These are phyloP conservation scores for Lotus japonicus DNA, from an alignment of 306 rosid species.

Conservation along the genomic window DNA sequence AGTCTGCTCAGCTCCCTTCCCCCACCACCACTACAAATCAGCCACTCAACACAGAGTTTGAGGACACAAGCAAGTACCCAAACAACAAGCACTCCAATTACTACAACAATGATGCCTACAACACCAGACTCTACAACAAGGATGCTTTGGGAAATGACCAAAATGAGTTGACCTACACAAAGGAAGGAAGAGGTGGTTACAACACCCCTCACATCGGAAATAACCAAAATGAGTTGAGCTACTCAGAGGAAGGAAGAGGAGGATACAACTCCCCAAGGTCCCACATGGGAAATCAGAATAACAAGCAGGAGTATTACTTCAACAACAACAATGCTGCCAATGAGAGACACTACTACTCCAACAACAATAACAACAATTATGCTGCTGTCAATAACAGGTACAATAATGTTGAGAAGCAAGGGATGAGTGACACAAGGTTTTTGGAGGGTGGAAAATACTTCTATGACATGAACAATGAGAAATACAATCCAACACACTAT, in stretches of 20 bases:
- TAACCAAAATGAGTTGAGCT: background rate
- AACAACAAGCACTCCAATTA: constrained; percentile 19
- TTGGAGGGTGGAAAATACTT: constrained; percentile 64
- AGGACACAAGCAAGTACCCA: constrained; percentile 22
- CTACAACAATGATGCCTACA: constrained; percentile 24
- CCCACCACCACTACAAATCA: constrained; percentile 15
- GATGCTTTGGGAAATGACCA: constrained; percentile 19
- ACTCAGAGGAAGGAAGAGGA: too few relatives aligned
- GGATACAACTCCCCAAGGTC: constrained; percentile 24
- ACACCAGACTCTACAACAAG: constrained; percentile 24
- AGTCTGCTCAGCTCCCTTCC: constrained; percentile 45
- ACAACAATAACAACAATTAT: constrained; percentile 17
- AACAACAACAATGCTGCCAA: too few relatives aligned
- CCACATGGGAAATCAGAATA: too few relatives aligned
- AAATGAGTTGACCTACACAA: constrained; percentile 24
- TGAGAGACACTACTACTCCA: constrained; percentile 12
- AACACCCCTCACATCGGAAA: background rate
- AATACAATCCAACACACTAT: constrained; percentile 37
- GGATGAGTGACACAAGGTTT: constrained; percentile 92
- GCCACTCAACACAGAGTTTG: constrained; percentile 27
- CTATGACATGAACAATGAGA: constrained; percentile 32
- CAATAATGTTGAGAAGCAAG: constrained; percentile 47
- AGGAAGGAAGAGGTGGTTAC: background rate
- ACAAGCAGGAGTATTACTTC: too few relatives aligned
- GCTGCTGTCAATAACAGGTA: constrained; percentile 12